Base-by-base conservation (phyloP, 257 asterid genomes). In the Gardenia jasminoides region DNA sequence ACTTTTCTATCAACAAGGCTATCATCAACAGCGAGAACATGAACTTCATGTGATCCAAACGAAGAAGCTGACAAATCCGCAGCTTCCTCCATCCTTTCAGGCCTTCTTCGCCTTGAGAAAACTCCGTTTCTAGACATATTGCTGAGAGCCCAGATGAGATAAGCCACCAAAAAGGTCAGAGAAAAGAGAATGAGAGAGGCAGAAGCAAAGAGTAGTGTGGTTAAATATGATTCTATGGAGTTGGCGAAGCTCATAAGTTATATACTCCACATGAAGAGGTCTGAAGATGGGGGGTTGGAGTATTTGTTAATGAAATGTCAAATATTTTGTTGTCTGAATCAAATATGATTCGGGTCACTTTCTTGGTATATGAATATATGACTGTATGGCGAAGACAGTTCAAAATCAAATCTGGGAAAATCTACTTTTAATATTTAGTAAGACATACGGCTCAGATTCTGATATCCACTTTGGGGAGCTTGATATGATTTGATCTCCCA, bases 21-120 rank as follows among this genome's bases (percentile, higher is more conserved):
- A 46, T 85, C 88, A 80, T 85, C 88, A 19, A 85, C 88, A 66
- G 86, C 86, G 24, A 85, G 86, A 80, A 82, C 88, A 75, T 82
- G 43, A 77, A 85, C 86, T 15, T 85, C 84, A 33, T 82, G 78
- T 62, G 80, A 64, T 31, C 74, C 83, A 46, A 59, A 47, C 3
- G 48, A 50, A n/a, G 76, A 79, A 4, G 62, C 65, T 19, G 74
- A 72, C 2, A 82, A 46, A 15, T 79, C 73, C 26, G 72, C 84
- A 59, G 71, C 80, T 24, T 62, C 81, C 22, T 74, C 84, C 68
- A 79, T 44, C 46, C 59, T 70, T 64, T 75, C 85, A 17, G 78
- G 67, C 83, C 82, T 85, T 50, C 84, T 77, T 47, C 81, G 66
- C 79, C 86, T 31, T 20, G 84, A 83, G 61, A 83, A 72, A 26